phyloP scores from a whole-genome alignment of 2,329 filamentous ascomycete species.

The Beauveria varroae region DNA sequence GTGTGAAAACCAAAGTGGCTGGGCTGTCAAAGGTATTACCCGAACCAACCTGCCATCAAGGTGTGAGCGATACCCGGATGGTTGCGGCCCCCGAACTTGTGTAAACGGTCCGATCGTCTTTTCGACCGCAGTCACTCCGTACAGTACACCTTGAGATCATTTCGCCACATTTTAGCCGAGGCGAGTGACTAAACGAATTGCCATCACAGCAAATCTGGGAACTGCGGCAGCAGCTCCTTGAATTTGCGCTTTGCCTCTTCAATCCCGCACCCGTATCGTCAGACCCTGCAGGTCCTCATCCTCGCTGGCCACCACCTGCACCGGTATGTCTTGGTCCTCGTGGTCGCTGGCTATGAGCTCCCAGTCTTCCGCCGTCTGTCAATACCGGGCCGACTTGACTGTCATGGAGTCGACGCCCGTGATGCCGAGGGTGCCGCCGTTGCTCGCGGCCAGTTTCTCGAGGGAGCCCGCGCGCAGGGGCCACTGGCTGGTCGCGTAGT shows the following conservation, averaged over 20 bases:
- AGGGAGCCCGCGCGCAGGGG: not conserved
- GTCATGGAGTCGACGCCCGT: not conserved
- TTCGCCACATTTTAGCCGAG: not conserved
- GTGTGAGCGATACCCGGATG: not conserved
- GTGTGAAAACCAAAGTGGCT: not conserved
- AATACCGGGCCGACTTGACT: not conserved
- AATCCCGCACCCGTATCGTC: slow-evolving; percentile 1
- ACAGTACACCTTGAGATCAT: not conserved
- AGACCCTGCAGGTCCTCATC: not conserved
- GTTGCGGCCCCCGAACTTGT: not conserved
- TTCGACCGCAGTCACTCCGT: too few species aligned
- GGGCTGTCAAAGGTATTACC: not conserved
- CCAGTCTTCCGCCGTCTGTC: not conserved
- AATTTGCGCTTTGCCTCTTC: not conserved
- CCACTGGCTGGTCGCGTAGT: slow-evolving; percentile 5
- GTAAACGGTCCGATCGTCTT: not conserved
- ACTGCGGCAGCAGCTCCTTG: not conserved
- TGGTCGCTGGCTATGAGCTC: not conserved
- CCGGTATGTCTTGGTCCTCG: not conserved
- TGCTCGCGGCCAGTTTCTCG: not conserved
- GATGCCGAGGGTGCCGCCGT: not conserved
- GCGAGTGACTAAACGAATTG: not conserved
- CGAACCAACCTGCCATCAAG: not conserved
- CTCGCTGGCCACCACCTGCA: slow-evolving; percentile 1
- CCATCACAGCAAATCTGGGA: not conserved